A percentile compares a stretch with the other conserved stretches of the same genome.
These are phyloP conservation scores for Paecilomyces fulvus DNA, from an alignment of 2,329 filamentous ascomycete genomes.

Conservation along the genomic window DNA sequence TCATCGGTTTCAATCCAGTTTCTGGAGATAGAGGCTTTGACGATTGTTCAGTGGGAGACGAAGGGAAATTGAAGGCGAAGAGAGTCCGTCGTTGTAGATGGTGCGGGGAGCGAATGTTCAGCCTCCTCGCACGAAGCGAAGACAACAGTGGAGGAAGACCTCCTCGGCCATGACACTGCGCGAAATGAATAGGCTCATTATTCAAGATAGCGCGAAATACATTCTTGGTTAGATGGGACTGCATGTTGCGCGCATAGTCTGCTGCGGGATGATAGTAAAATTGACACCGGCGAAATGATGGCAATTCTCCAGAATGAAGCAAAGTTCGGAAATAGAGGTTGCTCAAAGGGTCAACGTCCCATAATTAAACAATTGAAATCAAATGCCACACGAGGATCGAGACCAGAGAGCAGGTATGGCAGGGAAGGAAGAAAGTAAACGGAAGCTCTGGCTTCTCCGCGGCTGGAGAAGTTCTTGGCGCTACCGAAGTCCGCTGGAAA, in stretches of 20 bases:
- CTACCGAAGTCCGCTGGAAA: constrained; percentile 2
- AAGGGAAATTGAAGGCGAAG: constrained; percentile 22
- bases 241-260: constrained; percentile 24
- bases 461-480: constrained; percentile 17
- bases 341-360: neutral
- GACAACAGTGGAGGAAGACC: constrained; percentile 22
- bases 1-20: constrained; percentile 59
- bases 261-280: neutral
- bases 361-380: neutral
- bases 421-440: constrained; percentile 3
- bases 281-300: neutral
- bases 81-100: constrained; percentile 23
- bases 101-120: constrained; percentile 24
- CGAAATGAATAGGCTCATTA: constrained; percentile 34
- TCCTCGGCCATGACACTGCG: constrained; percentile 24
- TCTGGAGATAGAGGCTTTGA: constrained; percentile 50
- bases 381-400: neutral
- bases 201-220: constrained; percentile 39
- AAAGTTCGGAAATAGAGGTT: neutral
- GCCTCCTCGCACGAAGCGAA: constrained; percentile 21
- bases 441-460: constrained; percentile 2
- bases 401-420: neutral
- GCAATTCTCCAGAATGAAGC: neutral
- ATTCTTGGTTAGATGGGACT: constrained; percentile 35
- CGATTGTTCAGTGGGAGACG: constrained; percentile 48